A percentile compares a stretch with the other conserved stretches of the same genome.
These are phyloP conservation scores for Sporobolomyces roseus DNA, from an alignment of 768 basidiomycete genomes.

Conservation along the genomic window DNA sequence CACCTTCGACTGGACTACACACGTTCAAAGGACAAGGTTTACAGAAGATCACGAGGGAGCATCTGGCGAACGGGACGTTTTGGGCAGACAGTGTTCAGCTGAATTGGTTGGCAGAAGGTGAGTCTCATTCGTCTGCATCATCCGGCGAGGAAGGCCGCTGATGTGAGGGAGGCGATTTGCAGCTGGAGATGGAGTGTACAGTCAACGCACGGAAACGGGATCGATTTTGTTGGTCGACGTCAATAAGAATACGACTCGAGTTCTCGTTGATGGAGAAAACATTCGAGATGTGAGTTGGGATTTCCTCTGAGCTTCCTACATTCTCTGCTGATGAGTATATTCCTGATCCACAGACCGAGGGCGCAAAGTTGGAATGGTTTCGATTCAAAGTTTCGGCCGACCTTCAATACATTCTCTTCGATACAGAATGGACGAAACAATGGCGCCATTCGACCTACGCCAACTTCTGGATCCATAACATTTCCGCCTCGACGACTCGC, in stretches of 20 bases:
- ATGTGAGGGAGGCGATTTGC: not conserved
- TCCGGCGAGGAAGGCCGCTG: not conserved
- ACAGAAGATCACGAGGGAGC: conserved; percentile 19
- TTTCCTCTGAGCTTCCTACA: not conserved
- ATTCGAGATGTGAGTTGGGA: conserved; percentile 65
- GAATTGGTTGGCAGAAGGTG: conserved; percentile 90
- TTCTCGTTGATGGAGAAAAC: conserved; percentile 60
- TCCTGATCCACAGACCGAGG: conserved; percentile 28
- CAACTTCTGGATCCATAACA: conserved; percentile 87
- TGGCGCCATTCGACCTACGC: conserved; percentile 89
- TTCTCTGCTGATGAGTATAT: conserved; percentile 19
- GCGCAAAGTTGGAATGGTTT: conserved; percentile 44
- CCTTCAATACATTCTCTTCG: conserved; percentile 81
- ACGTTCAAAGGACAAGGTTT: conserved; percentile 26
- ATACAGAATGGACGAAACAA: conserved; percentile 76
- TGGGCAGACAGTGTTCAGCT: conserved; percentile 53
- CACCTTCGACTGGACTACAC: conserved; percentile 6
- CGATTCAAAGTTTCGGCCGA: conserved; percentile 70
- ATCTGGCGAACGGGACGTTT: conserved; percentile 91
- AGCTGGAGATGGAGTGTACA: conserved; percentile 95
- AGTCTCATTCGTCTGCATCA: conserved; percentile 36
- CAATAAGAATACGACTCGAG: conserved; percentile 64
- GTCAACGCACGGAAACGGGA: conserved; percentile 57
- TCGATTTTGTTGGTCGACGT: conserved; percentile 77
- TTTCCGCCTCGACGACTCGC: conserved; percentile 64